A percentile compares a stretch with the other conserved stretches of the same genome.
These are phyloP conservation scores for Xanthoceras sorbifolium DNA, from an alignment of 345 rosid genomes.

Conservation along the genomic window DNA sequence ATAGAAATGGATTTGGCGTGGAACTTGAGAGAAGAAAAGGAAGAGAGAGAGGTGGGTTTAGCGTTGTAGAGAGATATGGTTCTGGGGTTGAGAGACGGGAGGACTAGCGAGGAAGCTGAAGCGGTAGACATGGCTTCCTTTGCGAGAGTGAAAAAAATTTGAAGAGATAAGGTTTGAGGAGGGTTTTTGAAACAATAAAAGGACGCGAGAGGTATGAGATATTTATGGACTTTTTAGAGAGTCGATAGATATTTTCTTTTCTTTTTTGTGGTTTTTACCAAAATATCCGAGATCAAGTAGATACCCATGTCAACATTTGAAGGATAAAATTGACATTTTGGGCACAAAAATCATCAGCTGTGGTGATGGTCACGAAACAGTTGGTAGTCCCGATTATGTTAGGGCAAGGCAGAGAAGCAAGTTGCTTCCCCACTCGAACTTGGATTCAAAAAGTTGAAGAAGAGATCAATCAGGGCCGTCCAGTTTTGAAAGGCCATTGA, in stretches of 20 bases:
- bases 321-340: background rate
- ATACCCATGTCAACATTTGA: background rate
- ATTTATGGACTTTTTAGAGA: background rate
- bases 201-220: background rate
- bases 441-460: constrained; percentile 1
- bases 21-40: constrained; percentile 42
- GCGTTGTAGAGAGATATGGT: constrained; percentile 42
- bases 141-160: background rate
- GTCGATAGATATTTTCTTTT: constrained; percentile 3
- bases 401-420: background rate
- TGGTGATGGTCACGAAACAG: background rate
- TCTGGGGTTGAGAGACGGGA: constrained; percentile 59
- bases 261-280: background rate
- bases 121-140: constrained; percentile 54
- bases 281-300: no score
- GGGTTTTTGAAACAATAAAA: constrained; percentile 10
- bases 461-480: constrained; percentile 38
- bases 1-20: constrained; percentile 38
- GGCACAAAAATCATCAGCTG: background rate
- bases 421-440: background rate
- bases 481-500: constrained; percentile 26
- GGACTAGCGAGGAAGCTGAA: constrained; percentile 63
- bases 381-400: background rate
- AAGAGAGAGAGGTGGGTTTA: constrained; percentile 40
- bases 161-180: constrained; percentile 32